Evolutionary conservation across 2,329 filamentous ascomycete genomes (phyloP).

Genomic region (Grosmannia penicillata): DNA sequence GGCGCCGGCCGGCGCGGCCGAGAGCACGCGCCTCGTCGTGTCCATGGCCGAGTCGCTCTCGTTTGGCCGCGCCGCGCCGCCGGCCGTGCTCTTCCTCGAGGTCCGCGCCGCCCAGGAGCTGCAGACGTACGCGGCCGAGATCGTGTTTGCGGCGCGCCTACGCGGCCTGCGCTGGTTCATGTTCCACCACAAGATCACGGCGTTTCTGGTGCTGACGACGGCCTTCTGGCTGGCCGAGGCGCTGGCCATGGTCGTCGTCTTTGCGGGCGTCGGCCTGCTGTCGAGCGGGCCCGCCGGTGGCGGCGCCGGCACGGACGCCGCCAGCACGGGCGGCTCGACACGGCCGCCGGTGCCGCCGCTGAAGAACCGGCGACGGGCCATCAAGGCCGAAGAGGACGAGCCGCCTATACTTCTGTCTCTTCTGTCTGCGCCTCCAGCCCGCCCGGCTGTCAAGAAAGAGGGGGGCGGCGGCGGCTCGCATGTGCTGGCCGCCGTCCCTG

Average conservation of each 20-base stretch:
- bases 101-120: constrained; percentile 48
- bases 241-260: constrained; percentile 48
- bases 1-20: constrained; percentile 40
- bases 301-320: not conserved
- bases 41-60: constrained; percentile 58
- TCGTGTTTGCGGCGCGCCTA: constrained; percentile 62
- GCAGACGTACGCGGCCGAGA: constrained; percentile 58
- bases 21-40: constrained; percentile 49
- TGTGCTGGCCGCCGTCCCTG: no score
- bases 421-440: no score
- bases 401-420: no score
- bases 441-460: constrained; percentile 1
- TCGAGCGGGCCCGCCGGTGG: not conserved
- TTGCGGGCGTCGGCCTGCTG: constrained; percentile 28
- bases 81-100: constrained; percentile 40
- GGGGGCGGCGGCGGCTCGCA: no score
- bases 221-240: constrained; percentile 70
- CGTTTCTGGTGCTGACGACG: constrained; percentile 52
- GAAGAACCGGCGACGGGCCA: no score
- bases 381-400: no score
- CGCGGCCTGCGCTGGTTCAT: constrained; percentile 70
- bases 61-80: constrained; percentile 34
- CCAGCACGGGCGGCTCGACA: no score
- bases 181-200: constrained; percentile 64
- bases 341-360: no score